These are phyloP conservation scores for Pseudocercospora eumusae DNA, from an alignment of 2,329 filamentous ascomycete genomes.

Conservation along the genomic window DNA sequence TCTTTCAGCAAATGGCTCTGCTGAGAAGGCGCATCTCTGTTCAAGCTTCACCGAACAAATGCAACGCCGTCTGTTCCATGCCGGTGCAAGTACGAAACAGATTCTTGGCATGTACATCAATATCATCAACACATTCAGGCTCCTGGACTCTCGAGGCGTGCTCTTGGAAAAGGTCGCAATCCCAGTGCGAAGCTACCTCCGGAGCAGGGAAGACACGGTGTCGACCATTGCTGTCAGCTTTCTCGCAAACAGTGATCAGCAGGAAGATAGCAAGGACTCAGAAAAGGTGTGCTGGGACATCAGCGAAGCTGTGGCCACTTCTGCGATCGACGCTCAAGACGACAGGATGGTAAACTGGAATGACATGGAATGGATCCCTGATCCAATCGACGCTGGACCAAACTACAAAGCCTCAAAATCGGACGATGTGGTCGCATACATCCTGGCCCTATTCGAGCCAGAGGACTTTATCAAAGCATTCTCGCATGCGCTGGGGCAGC, in stretches of 20 bases:
- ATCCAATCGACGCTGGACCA: slow-evolving; percentile 87
- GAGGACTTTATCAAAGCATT: slow-evolving; percentile 96
- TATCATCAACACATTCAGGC: slow-evolving; percentile 75
- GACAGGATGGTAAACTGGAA: slow-evolving; percentile 78
- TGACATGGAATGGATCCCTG: slow-evolving; percentile 90
- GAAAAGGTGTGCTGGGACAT: slow-evolving; percentile 63
- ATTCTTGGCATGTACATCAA: slow-evolving; percentile 77
- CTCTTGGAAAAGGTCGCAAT: slow-evolving; percentile 72
- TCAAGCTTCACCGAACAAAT: slow-evolving; percentile 67
- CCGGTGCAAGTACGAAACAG: slow-evolving; percentile 72
- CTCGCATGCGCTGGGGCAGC: slow-evolving; percentile 82
- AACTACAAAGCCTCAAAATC: slow-evolving; percentile 85
- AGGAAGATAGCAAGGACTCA: slow-evolving; percentile 45
- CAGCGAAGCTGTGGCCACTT: slow-evolving; percentile 65
- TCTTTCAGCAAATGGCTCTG: slow-evolving; percentile 67
- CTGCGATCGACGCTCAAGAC: slow-evolving; percentile 52
- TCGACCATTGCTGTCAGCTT: slow-evolving; percentile 75
- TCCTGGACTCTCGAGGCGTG: slow-evolving; percentile 74
- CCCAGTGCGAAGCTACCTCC: slow-evolving; percentile 73
- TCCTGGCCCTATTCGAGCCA: slow-evolving; percentile 84
- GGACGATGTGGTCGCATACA: slow-evolving; percentile 86
- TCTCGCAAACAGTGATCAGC: slow-evolving; percentile 59
- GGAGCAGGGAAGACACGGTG: slow-evolving; percentile 74
- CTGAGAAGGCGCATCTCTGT: slow-evolving; percentile 69
- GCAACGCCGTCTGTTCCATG: slow-evolving; percentile 68